A percentile compares a stretch with the other conserved stretches of the same genome.
These are phyloP conservation scores for Lipomyces anomalus DNA, from an alignment of 805 yeast species.

Conservation along the genomic window DNA sequence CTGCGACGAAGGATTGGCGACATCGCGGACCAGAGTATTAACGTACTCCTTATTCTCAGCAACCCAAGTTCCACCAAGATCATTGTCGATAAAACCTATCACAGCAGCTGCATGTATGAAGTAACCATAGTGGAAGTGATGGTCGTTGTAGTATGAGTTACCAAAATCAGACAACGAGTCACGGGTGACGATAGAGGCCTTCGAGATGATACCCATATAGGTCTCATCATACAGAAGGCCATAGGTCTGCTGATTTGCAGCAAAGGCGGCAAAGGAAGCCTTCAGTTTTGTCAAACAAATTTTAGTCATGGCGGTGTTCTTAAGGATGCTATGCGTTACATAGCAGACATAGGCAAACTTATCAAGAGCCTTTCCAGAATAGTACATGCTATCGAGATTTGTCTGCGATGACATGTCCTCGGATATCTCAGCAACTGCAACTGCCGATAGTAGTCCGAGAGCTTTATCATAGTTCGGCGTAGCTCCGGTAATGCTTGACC, in stretches of 20 bases:
- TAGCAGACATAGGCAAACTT: slow-evolving; percentile 85
- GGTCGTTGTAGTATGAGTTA: slow-evolving; percentile 73
- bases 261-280: slow-evolving; percentile 62
- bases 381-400: slow-evolving; percentile 80
- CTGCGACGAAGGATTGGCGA: slow-evolving; percentile 51
- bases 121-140: slow-evolving; percentile 84
- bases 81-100: slow-evolving; percentile 58
- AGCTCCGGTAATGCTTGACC: slow-evolving; percentile 46
- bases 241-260: slow-evolving; percentile 57
- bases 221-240: slow-evolving; percentile 68
- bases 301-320: slow-evolving; percentile 48
- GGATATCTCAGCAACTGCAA: slow-evolving; percentile 49
- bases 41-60: slow-evolving; percentile 49
- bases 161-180: slow-evolving; percentile 63
- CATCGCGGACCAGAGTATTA: slow-evolving; percentile 58
- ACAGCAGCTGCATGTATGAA: slow-evolving; percentile 78
- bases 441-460: slow-evolving; percentile 38
- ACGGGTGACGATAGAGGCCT: slow-evolving; percentile 24
- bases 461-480: slow-evolving; percentile 38
- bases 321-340: slow-evolving; percentile 59
- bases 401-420: slow-evolving; percentile 53
- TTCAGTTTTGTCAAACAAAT: slow-evolving; percentile 54
- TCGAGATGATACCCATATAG: slow-evolving; percentile 55
- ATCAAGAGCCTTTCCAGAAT: slow-evolving; percentile 80
- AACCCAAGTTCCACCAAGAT: slow-evolving; percentile 50